These are phyloP conservation scores for Boechera stricta DNA, from an alignment of 345 rosid genomes.

Conservation along the genomic window DNA sequence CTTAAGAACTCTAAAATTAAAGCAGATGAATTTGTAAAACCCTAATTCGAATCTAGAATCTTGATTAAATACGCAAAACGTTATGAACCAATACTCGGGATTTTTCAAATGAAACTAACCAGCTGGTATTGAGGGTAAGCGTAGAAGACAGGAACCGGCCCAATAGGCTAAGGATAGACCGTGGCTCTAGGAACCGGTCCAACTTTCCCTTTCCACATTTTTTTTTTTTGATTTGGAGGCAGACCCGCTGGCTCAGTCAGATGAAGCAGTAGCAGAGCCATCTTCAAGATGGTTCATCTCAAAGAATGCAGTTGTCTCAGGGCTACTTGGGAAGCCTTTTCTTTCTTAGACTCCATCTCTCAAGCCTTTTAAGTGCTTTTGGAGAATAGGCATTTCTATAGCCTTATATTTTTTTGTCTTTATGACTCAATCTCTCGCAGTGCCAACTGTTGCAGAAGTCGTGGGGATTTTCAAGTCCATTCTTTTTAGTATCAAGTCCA, in stretches of 20 bases:
- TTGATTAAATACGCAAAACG: not conserved
- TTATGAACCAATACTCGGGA: conserved; percentile 1
- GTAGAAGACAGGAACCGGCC: conserved; percentile 63
- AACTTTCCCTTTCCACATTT: too few species aligned
- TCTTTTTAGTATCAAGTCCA: too few species aligned
- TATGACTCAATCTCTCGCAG: too few species aligned
- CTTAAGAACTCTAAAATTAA: conserved; percentile 4
- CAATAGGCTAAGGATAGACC: conserved; percentile 54
- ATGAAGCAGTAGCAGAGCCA: conserved; percentile 45
- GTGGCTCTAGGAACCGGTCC: too few species aligned
- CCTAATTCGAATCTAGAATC: conserved; percentile 28
- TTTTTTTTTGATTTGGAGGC: conserved; percentile 50
- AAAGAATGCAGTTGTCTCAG: conserved; percentile 74
- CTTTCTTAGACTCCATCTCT: too few species aligned
- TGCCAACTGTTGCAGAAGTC: too few species aligned
- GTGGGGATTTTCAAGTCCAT: too few species aligned
- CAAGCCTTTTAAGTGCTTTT: too few species aligned
- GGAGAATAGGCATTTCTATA: too few species aligned
- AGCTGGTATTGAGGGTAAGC: conserved; percentile 83
- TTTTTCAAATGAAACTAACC: conserved; percentile 44
- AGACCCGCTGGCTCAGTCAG: conserved; percentile 81
- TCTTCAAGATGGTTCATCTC: conserved; percentile 86
- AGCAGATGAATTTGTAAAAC: conserved; percentile 17
- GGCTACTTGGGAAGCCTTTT: conserved; percentile 76
- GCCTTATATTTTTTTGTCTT: too few species aligned